Evolutionary conservation across 106 monocot genomes (phyloP), one percentile per base, ranked within the genome.

Genomic region (Platanthera zijinensis): DNA sequence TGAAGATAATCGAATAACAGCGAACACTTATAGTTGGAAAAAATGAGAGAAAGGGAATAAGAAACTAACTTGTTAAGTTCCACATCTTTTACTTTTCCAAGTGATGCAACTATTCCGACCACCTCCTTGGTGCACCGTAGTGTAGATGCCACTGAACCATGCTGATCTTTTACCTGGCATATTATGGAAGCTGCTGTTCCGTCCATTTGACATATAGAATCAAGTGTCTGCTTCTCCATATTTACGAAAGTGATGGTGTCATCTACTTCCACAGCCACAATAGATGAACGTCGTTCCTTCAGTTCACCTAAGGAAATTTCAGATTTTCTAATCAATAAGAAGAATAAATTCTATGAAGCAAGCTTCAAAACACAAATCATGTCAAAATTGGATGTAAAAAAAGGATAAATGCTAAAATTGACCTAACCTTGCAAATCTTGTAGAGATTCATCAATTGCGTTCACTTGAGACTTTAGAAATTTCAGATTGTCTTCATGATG

Each of bases 1-100:
- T 51, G 22, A 75, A 8, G 57, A 57, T 45, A 45, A 74, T 53
- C 30, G 57, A 57, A 57, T 57, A 52, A 80, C 59, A 74, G 7
- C n/a, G 15, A 22, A 32, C n/a, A 72, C 0, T 21, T 15, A 70
- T 72, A 22, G 5, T 50, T 50, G 19, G 17, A 72, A 49, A 80
- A 78, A 54, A 18, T 5, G 50, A 50, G 30, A 28, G 28, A 63
- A 50, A 50, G 10, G 57, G 19, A 7, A 14, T 53, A 78, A 50
- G 3, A 70, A 77, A 52, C 19, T 82, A 71, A 89, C 96, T 90
- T 89, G 84, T 86, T 96, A 76, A 96, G 77, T 51, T 93, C 89
- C 47, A 80, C 90, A 83, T 96, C 87, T 50, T 84, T 81, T 76
- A 90, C 85, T 87, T 86, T 89, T 69, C 89, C 88, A 80, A 96